Conservation (phyloP, 2,329 filamentous ascomycete species). For the Phyllosticta citribraziliensis region DNA sequence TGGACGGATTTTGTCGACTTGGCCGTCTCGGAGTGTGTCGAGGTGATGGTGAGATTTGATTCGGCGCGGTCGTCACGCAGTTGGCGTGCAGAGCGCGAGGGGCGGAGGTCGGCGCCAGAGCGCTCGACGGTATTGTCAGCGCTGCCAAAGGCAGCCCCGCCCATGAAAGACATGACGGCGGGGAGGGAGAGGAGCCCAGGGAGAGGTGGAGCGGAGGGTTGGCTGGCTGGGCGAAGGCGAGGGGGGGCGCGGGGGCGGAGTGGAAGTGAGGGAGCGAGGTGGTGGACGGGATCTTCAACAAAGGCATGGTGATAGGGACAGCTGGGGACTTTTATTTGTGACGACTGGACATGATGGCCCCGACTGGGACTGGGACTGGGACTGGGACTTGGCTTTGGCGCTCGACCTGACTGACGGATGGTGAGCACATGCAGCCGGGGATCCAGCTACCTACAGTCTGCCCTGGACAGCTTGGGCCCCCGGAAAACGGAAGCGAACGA, state of each 20-base stretch:
- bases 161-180: slow-evolving; percentile 10
- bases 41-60: neutral
- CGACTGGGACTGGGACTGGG: too few relatives aligned
- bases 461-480: too few relatives aligned
- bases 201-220: neutral
- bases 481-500: neutral
- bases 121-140: slow-evolving; percentile 1
- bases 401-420: neutral
- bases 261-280: neutral
- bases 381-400: too few relatives aligned
- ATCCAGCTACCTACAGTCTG: too few relatives aligned
- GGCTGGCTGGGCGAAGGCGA: neutral
- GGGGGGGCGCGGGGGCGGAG: neutral
- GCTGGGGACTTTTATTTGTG: neutral
- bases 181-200: neutral
- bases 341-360: neutral
- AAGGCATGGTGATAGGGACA: neutral
- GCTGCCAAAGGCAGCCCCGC: slow-evolving; percentile 2
- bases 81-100: neutral
- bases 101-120: neutral
- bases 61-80: slow-evolving; percentile 11
- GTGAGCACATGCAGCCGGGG: neutral
- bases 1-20: slow-evolving; percentile 8
- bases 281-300: neutral
- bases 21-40: slow-evolving; percentile 10